Evolutionary conservation across 2,329 filamentous ascomycete species (phyloP), one percentile per base, ranked within the genome.

Genomic region (Diplocarpon rosae): DNA sequence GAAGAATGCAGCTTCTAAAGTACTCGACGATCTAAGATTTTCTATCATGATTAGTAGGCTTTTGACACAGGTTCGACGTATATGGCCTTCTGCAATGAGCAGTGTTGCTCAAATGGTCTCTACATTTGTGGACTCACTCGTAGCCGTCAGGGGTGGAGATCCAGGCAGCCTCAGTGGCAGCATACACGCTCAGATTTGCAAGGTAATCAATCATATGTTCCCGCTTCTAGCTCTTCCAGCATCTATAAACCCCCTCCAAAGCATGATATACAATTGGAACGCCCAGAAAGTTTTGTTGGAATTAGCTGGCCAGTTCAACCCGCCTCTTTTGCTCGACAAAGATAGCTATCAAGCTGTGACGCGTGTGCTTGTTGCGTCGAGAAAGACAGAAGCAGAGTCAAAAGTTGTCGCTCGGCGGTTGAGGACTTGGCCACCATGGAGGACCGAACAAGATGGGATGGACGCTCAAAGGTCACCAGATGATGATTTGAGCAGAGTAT

Each of bases 351-450:
- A 66, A 39, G 69, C 75, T 3, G 72, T 81, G 36, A 67, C 72
- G 31, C 53, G 63, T 32, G 73, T 79, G 2, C 58, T 81, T 43
- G 59, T 73, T 6, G 74, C 69, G 2, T 63, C 73, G 44, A 66
- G 67, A 35, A 80, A 78, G 54, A 72, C 70, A 8, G 56, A 62
- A 6, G 62, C 61, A 5, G 78, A 82, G 58, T 62, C 59, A 12
- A 68, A 66, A 29, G 69, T 68, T 28, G 67, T 71, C 1, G 52
- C 61, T 15, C 69, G 73, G 24, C 68, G 76, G 44, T 63, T 65
- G 1, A 65, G 69, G 39, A 68, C 67, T 1, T 81, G 77, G 78
- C 78, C 78, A 9, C 78, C 78, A 0, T 80, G 78, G 60, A 63
- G 75, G 43, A 65, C 68, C 31, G 66, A 71, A 10, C 69, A 72